These are phyloP conservation scores for Yamadazyma diospyri DNA, from an alignment of 1,139 yeast species.

Conservation along the genomic window DNA sequence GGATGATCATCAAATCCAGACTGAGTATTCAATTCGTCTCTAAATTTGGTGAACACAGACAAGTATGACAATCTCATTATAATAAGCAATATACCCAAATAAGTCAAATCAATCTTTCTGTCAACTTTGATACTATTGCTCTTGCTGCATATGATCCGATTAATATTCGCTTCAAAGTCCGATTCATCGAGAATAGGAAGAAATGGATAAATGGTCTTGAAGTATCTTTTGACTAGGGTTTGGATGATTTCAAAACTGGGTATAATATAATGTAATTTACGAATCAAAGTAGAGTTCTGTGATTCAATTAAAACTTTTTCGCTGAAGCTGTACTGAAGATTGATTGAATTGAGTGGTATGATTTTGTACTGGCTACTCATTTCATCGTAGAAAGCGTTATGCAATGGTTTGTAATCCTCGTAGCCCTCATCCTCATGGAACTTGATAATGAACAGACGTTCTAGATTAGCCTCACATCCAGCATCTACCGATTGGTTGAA, in stretches of 20 bases:
- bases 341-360: constrained; percentile 6
- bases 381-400: constrained; percentile 3
- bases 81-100: constrained; percentile 25
- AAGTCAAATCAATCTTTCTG: constrained; percentile 28
- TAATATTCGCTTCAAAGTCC: constrained; percentile 14
- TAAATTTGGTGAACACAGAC: constrained; percentile 13
- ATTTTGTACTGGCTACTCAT: constrained; percentile 3
- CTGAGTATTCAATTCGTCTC: constrained; percentile 24
- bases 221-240: constrained; percentile 42
- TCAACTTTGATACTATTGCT: constrained; percentile 13
- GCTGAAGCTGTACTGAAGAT: neutral
- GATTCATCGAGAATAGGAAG: constrained; percentile 48
- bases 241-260: constrained; percentile 40
- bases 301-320: constrained; percentile 5
- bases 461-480: constrained; percentile 5
- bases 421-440: constrained; percentile 13
- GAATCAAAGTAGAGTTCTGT: constrained; percentile 14
- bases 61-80: constrained; percentile 25
- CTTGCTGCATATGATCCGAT: neutral
- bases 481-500: constrained; percentile 10
- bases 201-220: constrained; percentile 42
- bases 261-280: constrained; percentile 34
- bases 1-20: constrained; percentile 17
- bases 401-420: constrained; percentile 8
- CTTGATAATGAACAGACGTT: constrained; percentile 8